Conservation (phyloP, 116 monocot species). For the Iris pallida region DNA sequence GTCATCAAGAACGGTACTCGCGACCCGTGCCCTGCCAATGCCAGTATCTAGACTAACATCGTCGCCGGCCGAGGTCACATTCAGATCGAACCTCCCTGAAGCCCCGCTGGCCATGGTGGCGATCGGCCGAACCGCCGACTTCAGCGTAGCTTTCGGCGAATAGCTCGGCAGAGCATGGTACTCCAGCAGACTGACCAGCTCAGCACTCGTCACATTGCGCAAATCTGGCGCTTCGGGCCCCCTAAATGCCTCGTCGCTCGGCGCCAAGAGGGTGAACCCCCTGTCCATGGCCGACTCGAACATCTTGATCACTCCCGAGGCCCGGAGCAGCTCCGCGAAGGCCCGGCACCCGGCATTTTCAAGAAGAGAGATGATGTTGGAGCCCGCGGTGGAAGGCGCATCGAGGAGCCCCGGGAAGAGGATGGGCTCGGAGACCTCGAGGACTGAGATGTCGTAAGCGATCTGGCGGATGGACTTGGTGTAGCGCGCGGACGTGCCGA, state of each 20-base stretch:
- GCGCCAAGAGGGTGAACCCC: constrained; percentile 75
- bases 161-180: constrained; percentile 72
- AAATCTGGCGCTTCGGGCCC: constrained; percentile 50
- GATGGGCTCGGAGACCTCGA: constrained; percentile 67
- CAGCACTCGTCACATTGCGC: constrained; percentile 46
- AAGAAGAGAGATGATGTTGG: constrained; percentile 62
- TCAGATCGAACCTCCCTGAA: constrained; percentile 50
- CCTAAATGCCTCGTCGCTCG: constrained; percentile 74
- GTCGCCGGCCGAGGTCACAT: constrained; percentile 49
- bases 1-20: constrained; percentile 66
- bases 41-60: constrained; percentile 72
- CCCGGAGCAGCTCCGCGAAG: constrained; percentile 63
- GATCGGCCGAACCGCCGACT: constrained; percentile 21
- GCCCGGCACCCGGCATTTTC: constrained; percentile 81
- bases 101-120: constrained; percentile 57
- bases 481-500: constrained; percentile 42
- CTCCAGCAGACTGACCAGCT: constrained; percentile 58
- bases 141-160: constrained; percentile 60
- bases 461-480: constrained; percentile 56
- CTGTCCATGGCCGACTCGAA: constrained; percentile 52
- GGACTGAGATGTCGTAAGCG: constrained; percentile 66
- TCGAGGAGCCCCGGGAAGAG: constrained; percentile 69
- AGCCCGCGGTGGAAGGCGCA: constrained; percentile 21
- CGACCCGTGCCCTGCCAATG: constrained; percentile 59
- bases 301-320: constrained; percentile 62